Base-by-base conservation (phyloP, 805 yeast genomes). In the Barnettozyma botsteinii region DNA sequence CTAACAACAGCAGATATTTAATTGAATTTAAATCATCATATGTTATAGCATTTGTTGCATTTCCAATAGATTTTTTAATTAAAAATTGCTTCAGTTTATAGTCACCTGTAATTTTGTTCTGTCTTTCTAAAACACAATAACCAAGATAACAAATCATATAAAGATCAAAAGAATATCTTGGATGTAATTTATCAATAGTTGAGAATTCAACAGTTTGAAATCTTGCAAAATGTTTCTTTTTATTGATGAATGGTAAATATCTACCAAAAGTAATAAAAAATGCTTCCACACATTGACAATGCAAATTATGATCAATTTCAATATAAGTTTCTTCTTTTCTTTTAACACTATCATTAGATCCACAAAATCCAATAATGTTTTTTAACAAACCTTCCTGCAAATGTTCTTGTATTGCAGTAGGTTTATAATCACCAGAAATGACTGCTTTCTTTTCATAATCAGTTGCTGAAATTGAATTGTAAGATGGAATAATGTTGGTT, bases 91-190 rank as follows among this genome's bases (percentile, higher is more conserved):
- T 65, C 32, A 67, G 50, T 5, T 61, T 65, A 37, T 60, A 62
- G n/a, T 62, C 59, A 14, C 57, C 55, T 4, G 60, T 57, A 7
- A 69, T 44, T 44, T 60, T 52, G 4, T 65, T 67, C 4, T 67
- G 66, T 39, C 67, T 56, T 32, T 67, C 69, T 36, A 75, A 53
- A 3, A 76, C 67, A 9, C 77, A 69, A 40, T 77, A 72, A 2
- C 81, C 80, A 31, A 73, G 70, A 5, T 78, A 75, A 58, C 73
- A 62, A 3, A 73, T 66, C 73, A 76, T 69, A 51, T 66, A 69
- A 10, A 75, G 47, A 54, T 75, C 73, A 46, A 73, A 75, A 19
- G 62, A 55, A 17, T 55, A 47, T 41, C 59, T 54, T 17, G 57
- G 53, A 25, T 65, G 60, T 18, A 51, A 34, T 1, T 41, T 35